Percentiles rank a stretch among this genome's conserved stretches.
Conservation (phyloP, 345 rosid genomes). For the Camelina sativa region DNA sequence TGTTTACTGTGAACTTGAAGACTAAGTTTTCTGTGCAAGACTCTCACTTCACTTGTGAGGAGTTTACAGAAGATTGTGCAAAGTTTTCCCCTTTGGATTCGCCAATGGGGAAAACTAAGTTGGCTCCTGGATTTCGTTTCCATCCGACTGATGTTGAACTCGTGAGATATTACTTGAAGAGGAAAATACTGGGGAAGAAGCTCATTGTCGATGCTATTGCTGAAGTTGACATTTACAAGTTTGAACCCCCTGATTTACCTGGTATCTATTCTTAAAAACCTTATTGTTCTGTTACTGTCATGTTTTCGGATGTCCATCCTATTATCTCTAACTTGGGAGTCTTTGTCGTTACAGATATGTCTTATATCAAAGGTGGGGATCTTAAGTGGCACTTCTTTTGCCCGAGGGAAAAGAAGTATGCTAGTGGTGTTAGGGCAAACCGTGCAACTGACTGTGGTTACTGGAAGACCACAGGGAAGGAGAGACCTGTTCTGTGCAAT, state of each 20-base stretch:
- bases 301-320: background rate
- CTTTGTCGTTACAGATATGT: slow-evolving; percentile 40
- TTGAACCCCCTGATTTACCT: slow-evolving; percentile 70
- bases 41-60: slow-evolving; percentile 24
- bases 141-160: slow-evolving; percentile 84
- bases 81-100: slow-evolving; percentile 44
- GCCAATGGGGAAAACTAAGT: slow-evolving; percentile 50
- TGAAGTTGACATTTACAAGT: slow-evolving; percentile 66
- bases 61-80: slow-evolving; percentile 9
- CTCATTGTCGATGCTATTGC: slow-evolving; percentile 55
- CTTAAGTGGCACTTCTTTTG: slow-evolving; percentile 89
- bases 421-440: slow-evolving; percentile 55
- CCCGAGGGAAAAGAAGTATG: slow-evolving; percentile 68
- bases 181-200: slow-evolving; percentile 62
- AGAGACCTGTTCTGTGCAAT: slow-evolving; percentile 53
- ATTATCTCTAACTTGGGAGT: background rate
- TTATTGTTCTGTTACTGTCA: background rate
- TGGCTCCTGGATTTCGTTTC: slow-evolving; percentile 80
- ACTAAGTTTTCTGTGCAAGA: background rate
- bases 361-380: slow-evolving; percentile 55
- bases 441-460: slow-evolving; percentile 68
- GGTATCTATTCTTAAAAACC: slow-evolving; percentile 26
- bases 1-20: slow-evolving; percentile 19
- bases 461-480: slow-evolving; percentile 89
- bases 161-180: slow-evolving; percentile 66